Evolutionary conservation across 495 filamentous ascomycete genomes (phyloP), one percentile per base, ranked within the genome.

Genomic region (Lichenothelia convexa): DNA sequence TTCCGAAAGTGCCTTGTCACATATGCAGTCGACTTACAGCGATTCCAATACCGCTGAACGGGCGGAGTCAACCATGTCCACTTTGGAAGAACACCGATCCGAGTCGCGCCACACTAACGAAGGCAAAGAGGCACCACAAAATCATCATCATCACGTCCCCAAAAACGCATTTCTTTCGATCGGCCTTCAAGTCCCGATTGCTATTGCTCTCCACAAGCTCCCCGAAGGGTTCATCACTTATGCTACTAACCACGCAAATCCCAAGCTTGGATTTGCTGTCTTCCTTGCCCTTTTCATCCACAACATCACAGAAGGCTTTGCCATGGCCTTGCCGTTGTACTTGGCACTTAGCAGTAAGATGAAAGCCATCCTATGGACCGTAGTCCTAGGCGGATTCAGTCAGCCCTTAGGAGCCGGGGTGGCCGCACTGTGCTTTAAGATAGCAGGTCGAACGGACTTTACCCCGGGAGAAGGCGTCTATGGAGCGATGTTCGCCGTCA

Each of bases 141-240:
- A 26, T 68, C 84, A 92, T 49, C 89, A 97, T 46, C 89, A 97
- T 54, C 89, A 97, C 47, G 89, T 95, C n/a, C 80, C 86, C 0
- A 73, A 79, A 35, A 97, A 97, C 56, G 81, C 80, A 17, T 95
- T 93, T 51, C 64, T 95, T 32, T 80, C 79, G 31, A 87, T 95
- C 38, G 84, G 87, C 11, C 67, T 94, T 4, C 89, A 95, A 55
- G 94, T 87, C 0, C 80, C 79, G 6, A 72, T 93, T 34, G 91
- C 89, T 30, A 95, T 97, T 48, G 83, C 89, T 6, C 60, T 97
- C 1, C 89, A 97, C 60, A 97, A 97, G 53, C 75, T 94, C 15
- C 89, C 91, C 3, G 89, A 97, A 57, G 89, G 89, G 19, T 95
- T 97, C 58, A 94, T 97, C 39, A 97, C 91, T 20, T 97, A 89